phyloP scores from a whole-genome alignment of 148 eudicot genomes.

The Rhododendron henanense region DNA sequence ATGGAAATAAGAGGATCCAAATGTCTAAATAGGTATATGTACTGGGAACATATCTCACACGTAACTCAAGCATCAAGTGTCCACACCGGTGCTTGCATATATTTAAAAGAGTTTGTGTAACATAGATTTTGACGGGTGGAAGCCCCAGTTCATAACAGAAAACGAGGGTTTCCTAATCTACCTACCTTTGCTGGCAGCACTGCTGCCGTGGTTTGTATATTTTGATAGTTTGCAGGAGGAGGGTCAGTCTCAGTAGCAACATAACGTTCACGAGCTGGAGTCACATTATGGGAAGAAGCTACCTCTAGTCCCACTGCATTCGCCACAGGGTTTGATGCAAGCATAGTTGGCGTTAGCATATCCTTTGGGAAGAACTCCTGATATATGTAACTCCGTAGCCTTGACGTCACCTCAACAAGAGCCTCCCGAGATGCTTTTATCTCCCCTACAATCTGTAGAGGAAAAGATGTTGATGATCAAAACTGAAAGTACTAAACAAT shows the following conservation, averaged over 20 bases:
- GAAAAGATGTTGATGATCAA: constrained; percentile 17
- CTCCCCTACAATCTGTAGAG: constrained; percentile 83
- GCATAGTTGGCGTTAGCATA: constrained; percentile 34
- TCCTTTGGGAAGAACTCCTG: constrained; percentile 61
- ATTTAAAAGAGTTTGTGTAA: not conserved
- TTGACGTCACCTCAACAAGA: constrained; percentile 79
- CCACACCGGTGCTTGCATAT: not conserved
- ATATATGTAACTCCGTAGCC: constrained; percentile 63
- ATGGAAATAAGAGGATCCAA: not conserved
- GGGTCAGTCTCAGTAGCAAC: constrained; percentile 40
- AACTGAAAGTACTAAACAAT: constrained; percentile 6
- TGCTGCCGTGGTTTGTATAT: constrained; percentile 27
- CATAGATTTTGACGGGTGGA: not conserved
- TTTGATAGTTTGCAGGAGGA: constrained; percentile 38
- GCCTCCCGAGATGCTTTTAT: constrained; percentile 95
- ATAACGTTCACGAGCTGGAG: constrained; percentile 31
- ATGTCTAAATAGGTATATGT: not conserved
- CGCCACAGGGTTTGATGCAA: constrained; percentile 38
- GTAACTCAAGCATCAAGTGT: not conserved
- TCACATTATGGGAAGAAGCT: constrained; percentile 35
- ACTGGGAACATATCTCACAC: not conserved
- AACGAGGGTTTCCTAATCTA: not conserved
- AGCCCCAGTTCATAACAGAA: not conserved
- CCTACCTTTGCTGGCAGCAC: constrained; percentile 55
- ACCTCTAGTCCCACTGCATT: constrained; percentile 37